A percentile compares a stretch with the other conserved stretches of the same genome.
Evolutionary conservation across 345 rosid genomes (phyloP).

Genomic region (Melaleuca alternifolia): DNA sequence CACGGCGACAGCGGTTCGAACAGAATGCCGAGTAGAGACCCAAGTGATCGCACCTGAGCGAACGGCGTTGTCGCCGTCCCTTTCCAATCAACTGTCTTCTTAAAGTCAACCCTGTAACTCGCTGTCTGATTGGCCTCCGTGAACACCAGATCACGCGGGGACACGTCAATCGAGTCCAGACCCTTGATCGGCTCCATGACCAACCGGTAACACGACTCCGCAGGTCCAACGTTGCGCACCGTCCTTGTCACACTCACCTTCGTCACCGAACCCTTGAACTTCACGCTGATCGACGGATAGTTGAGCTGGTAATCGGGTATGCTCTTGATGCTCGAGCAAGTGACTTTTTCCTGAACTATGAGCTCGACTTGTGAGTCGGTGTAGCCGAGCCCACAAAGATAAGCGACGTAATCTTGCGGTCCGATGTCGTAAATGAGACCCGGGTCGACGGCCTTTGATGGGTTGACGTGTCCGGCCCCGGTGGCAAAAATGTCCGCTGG

Average conservation of each 20-base stretch:
- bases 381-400: constrained; percentile 35
- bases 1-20: background rate
- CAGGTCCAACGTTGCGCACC: constrained; percentile 1
- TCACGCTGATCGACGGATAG: constrained; percentile 9
- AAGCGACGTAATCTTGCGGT: constrained; percentile 29
- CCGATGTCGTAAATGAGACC: constrained; percentile 53
- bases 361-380: constrained; percentile 7
- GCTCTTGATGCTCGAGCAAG: constrained; percentile 3
- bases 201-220: constrained; percentile 1
- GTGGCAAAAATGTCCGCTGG: constrained; percentile 41
- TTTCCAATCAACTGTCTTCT: background rate
- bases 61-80: background rate
- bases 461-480: constrained; percentile 60
- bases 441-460: constrained; percentile 43
- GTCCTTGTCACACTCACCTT: background rate
- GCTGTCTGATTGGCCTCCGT: background rate
- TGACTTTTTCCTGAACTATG: constrained; percentile 4
- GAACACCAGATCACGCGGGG: background rate
- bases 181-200: background rate
- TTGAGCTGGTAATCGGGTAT: constrained; percentile 21
- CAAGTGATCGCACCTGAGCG: background rate
- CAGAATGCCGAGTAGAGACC: background rate
- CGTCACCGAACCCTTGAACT: background rate
- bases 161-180: background rate
- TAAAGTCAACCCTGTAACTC: background rate